Evolutionary conservation across 2,329 filamentous ascomycete genomes (phyloP), one percentile per base, ranked within the genome.

Genomic region (Botrytis medusae): DNA sequence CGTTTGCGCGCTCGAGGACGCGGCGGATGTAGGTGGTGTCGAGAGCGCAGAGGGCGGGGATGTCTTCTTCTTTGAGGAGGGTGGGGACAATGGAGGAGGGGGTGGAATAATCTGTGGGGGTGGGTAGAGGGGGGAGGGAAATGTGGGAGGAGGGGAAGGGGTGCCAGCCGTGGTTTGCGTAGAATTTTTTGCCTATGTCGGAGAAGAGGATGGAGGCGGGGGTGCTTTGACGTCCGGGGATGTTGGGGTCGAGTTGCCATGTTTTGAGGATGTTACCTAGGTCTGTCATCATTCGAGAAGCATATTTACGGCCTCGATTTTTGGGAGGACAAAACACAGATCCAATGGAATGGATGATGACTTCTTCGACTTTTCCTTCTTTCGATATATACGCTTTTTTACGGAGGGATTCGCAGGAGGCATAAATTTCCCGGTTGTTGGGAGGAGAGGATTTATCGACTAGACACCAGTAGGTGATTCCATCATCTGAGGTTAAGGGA

Each of bases 171-270:
- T 89, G 86, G 46, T 85, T 86, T 5, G 91, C 88, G 83, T 98
- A 98, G 82, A 94, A 98, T 57, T 85, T 84, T 84, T 93, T 92
- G 32, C 95, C 93, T 76, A 97, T 94, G 79, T 97, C 93, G 14
- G 94, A 97, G 82, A 91, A 97, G 14, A 98, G 85, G 12, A 97
- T 88, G 0, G 93, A 95, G 82, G 95, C 96, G 22, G 89, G 74
- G 42, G 82, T 75, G 81, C 86, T 80, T 80, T 81, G 77, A 81
- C 80, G 32, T 80, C 79, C 63, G 77, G 75, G 69, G 2, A 73
- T 73, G 2, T 83, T 81, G 54, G 82, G 79, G 44, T 84, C 84
- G 73, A 83, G 82, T 77, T 89, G 86, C 83, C 87, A 87, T 4
- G 83, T 86, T 75, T 85, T 84, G 60, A 90, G 79, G 71, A 82